phyloP scores from a whole-genome alignment of 495 filamentous ascomycete species.

The Lentithecium fluviatile region DNA sequence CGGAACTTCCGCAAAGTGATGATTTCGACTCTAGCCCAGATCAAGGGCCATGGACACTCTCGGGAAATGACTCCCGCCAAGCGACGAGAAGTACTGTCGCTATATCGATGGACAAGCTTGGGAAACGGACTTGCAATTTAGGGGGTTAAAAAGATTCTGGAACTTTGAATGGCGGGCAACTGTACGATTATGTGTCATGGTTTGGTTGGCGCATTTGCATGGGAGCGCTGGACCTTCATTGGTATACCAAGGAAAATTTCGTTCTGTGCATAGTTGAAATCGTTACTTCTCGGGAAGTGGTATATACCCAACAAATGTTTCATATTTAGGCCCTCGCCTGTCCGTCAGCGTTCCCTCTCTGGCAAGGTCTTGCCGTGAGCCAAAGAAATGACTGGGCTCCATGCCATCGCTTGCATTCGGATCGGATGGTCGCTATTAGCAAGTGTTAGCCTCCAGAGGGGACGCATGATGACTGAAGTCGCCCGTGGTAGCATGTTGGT shows the following conservation, averaged over 20 bases:
- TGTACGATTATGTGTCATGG: neutral
- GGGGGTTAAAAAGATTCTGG: constrained; percentile 2
- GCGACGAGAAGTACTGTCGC: constrained; percentile 28
- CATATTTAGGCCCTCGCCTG: too few species aligned
- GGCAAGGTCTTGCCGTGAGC: too few species aligned
- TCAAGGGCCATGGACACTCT: constrained; percentile 21
- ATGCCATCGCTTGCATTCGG: too few species aligned
- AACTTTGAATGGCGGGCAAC: neutral
- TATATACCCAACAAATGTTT: too few species aligned
- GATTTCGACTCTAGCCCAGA: constrained; percentile 32
- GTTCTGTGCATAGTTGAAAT: neutral
- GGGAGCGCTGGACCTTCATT: constrained; percentile 2
- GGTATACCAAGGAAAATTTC: neutral
- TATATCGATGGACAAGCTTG: constrained; percentile 32
- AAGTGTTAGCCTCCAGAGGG: too few species aligned
- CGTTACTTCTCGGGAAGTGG: neutral
- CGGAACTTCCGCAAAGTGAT: constrained; percentile 33
- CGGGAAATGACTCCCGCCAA: constrained; percentile 31
- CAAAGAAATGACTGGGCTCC: too few species aligned
- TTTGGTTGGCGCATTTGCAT: too few species aligned
- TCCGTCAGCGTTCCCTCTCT: too few species aligned
- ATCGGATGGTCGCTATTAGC: too few species aligned
- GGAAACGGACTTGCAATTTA: constrained; percentile 29
- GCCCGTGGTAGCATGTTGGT: too few species aligned
- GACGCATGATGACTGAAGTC: too few species aligned